These are phyloP conservation scores for Lathyrus tuberosus DNA, from an alignment of 306 rosid genomes.

Conservation along the genomic window DNA sequence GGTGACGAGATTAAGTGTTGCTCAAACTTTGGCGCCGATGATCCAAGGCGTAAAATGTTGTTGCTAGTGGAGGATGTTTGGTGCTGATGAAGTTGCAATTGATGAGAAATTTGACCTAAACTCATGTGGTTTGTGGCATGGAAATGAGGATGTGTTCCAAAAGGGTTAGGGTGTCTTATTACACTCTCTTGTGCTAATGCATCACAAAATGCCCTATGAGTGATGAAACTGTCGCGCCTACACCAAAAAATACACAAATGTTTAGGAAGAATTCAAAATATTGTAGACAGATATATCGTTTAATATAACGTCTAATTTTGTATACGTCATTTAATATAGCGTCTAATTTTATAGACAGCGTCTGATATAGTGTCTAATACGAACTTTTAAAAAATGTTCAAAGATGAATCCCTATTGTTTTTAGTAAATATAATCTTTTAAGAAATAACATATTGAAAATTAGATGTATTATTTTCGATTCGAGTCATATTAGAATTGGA, in stretches of 20 bases:
- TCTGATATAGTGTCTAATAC: no score
- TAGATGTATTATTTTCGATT: no score
- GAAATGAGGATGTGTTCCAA: conserved; percentile 50
- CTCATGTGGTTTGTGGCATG: conserved; percentile 58
- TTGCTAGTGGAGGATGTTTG: conserved; percentile 45
- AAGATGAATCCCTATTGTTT: no score
- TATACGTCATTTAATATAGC: no score
- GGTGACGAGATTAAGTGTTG: conserved; percentile 50
- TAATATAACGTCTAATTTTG: no score
- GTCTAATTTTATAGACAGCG: no score
- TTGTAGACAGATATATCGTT: no score
- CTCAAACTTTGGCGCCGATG: conserved; percentile 50
- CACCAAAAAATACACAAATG: neutral
- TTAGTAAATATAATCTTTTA: no score
- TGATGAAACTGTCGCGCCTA: conserved; percentile 95
- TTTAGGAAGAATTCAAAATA: no score
- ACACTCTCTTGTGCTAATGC: conserved; percentile 83
- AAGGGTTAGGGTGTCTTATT: conserved; percentile 58
- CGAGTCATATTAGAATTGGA: no score
- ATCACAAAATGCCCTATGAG: conserved; percentile 91
- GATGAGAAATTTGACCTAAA: conserved; percentile 66
- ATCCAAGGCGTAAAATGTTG: conserved; percentile 62
- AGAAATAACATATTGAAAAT: no score
- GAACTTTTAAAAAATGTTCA: no score
- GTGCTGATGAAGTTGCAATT: conserved; percentile 53